Conservation (phyloP, 495 filamentous ascomycete species). For the Xanthoparmelia taractica region DNA sequence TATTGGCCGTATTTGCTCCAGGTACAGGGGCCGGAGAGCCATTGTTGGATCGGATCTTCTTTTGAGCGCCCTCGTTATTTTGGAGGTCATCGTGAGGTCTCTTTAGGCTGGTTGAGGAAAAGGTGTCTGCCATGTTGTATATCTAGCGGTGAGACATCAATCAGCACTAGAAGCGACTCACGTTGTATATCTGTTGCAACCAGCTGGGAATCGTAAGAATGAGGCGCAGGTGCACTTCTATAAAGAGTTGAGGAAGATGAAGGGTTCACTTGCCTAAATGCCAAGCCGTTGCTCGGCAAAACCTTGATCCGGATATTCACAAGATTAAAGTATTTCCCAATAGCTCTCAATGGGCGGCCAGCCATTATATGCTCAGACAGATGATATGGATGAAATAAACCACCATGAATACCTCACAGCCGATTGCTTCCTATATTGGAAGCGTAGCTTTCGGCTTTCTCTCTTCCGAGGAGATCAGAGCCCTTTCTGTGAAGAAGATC, state of each 20-base stretch:
- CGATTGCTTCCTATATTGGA: conserved; percentile 73
- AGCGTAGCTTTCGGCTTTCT: conserved; percentile 86
- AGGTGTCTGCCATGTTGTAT: conserved; percentile 43
- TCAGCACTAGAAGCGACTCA: conserved; percentile 8
- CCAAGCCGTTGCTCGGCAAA: conserved; percentile 1
- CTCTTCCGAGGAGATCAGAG: conserved; percentile 70
- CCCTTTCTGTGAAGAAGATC: conserved; percentile 86
- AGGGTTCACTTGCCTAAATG: too few species aligned
- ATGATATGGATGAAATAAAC: conserved; percentile 23
- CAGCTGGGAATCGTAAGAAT: not conserved
- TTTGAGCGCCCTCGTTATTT: conserved; percentile 39
- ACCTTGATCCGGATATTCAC: not conserved
- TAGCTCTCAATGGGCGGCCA: not conserved
- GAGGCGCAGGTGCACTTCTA: not conserved
- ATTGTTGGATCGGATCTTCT: conserved; percentile 52
- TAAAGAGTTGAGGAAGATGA: too few species aligned
- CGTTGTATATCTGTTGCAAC: conserved; percentile 1
- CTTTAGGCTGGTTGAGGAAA: conserved; percentile 46
- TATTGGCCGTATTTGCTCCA: conserved; percentile 33
- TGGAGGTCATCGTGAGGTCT: conserved; percentile 48
- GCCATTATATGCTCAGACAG: not conserved
- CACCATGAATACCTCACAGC: conserved; percentile 76
- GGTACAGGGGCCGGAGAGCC: conserved; percentile 45
- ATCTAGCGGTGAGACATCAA: conserved; percentile 23
- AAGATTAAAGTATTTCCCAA: too few species aligned